phyloP scores from a whole-genome alignment of 2,329 filamentous ascomycete genomes.

The Epichloe baconii region DNA sequence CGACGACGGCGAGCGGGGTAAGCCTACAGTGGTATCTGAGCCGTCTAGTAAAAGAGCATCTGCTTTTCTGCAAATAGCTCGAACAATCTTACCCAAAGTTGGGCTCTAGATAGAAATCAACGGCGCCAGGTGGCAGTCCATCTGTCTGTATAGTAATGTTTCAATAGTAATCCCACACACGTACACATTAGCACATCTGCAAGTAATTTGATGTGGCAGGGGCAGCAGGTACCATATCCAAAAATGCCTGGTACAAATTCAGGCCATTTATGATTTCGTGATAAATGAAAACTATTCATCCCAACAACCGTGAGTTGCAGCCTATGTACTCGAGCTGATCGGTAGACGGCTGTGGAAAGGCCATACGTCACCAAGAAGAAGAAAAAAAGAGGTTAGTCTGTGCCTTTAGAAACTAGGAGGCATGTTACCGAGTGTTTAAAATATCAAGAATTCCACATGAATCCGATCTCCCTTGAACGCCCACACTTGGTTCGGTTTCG shows the following conservation, averaged over 20 bases:
- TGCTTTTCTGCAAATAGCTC: conserved; percentile 61
- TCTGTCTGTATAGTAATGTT: background rate
- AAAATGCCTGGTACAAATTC: background rate
- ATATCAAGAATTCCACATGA: conserved; percentile 10
- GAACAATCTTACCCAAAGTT: conserved; percentile 35
- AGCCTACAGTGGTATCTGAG: conserved; percentile 81
- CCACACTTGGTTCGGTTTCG: conserved; percentile 1
- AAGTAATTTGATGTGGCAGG: background rate
- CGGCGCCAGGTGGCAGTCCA: background rate
- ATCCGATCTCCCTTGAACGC: conserved; percentile 11
- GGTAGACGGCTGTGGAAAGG: background rate
- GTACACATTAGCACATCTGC: conserved; percentile 3
- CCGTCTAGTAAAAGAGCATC: conserved; percentile 59
- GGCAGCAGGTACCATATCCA: conserved; percentile 4
- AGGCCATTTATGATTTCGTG: background rate
- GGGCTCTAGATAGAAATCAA: conserved; percentile 10
- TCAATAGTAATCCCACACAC: background rate
- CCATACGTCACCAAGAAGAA: conserved; percentile 7
- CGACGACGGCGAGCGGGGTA: conserved; percentile 73
- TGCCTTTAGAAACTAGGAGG: conserved; percentile 18
- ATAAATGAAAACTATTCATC: background rate
- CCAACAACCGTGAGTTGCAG: background rate
- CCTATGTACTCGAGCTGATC: conserved; percentile 6
- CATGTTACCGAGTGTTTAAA: conserved; percentile 22
- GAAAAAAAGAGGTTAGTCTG: conserved; percentile 27